These are phyloP conservation scores for Helichrysum umbraculigerum DNA, from an alignment of 129 eudicot genomes.

Conservation along the genomic window DNA sequence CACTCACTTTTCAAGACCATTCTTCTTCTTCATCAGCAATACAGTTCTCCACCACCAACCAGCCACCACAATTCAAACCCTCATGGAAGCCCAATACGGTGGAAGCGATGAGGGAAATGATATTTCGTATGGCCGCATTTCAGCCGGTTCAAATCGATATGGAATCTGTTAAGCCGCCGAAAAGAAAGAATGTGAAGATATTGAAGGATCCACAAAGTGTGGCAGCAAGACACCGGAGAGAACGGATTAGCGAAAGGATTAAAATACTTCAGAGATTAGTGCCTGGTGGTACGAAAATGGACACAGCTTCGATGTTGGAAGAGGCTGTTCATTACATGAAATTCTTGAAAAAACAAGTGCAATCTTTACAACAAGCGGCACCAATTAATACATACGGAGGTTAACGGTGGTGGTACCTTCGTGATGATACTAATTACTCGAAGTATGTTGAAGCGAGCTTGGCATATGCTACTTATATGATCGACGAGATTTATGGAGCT, in stretches of 20 bases:
- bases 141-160: constrained; percentile 87
- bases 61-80: not conserved
- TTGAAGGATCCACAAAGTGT: constrained; percentile 87
- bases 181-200: constrained; percentile 80
- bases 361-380: constrained; percentile 52
- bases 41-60: too few species aligned
- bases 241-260: constrained; percentile 82
- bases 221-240: constrained; percentile 85
- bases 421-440: too few species aligned
- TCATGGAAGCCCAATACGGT: constrained; percentile 44
- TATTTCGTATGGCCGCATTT: constrained; percentile 78
- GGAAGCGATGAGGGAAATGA: constrained; percentile 93
- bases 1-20: constrained; percentile 23
- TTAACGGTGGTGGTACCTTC: too few species aligned
- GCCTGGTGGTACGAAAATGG: constrained; percentile 95
- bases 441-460: too few species aligned
- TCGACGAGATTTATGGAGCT: too few species aligned
- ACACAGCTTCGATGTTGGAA: constrained; percentile 85
- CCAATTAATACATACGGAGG: too few species aligned
- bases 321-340: constrained; percentile 87
- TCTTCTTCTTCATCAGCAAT: too few species aligned
- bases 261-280: constrained; percentile 85
- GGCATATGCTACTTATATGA: too few species aligned
- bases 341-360: constrained; percentile 76
- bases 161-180: constrained; percentile 76